Evolutionary conservation across 2,329 filamentous ascomycete genomes (phyloP), one percentile per base, ranked within the genome.

Genomic region (Hypoxylon sp.): DNA sequence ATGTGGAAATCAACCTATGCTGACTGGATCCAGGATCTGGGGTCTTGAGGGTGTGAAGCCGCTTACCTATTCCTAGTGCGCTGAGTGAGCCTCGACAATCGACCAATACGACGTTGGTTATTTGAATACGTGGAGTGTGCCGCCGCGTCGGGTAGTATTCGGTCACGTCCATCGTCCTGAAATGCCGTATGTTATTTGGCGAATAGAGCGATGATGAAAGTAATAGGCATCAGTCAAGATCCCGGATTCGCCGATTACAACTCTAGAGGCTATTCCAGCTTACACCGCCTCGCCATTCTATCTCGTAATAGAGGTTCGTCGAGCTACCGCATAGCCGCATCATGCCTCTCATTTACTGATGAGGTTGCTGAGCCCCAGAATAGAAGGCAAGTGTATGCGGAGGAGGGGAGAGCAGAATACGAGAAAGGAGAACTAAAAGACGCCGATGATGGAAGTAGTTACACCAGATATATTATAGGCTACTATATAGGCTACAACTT

Each of bases 231-330:
- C 17, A 43, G 38, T 43, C 38, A 21, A 43, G 36, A 25, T 25
- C 21, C 45, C 45, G 45, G 25, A 13, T 49, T 49, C 45, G 45
- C 45, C 45, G 45, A 49, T 49, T 49, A 49, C 21, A 43, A 43
- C 13, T 14, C 14, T 36, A 5, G 14, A 19, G 38, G 7, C 17
- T 21, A 43, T 43, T 43, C 38, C 17, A 21, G 38, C 38, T 43
- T 17, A 43, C 38, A 43, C 38, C 38, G 38, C 38, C 17, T 41
- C n/a, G 14, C 7, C n/a, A 19, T 41, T 19, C 38, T 41, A 41
- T 7, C 38, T 41, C 38, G 7, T 41, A 41, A 17, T 9, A 41
- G 38, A 43, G 19, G 17, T 43, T 11, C 2, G 17, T 21, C 19
- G 38, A 21, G 38, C n/a, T 9, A 19, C 17, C 17, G 3, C 17